phyloP scores from a whole-genome alignment of 306 rosid genomes.

The Mimosa pudica region DNA sequence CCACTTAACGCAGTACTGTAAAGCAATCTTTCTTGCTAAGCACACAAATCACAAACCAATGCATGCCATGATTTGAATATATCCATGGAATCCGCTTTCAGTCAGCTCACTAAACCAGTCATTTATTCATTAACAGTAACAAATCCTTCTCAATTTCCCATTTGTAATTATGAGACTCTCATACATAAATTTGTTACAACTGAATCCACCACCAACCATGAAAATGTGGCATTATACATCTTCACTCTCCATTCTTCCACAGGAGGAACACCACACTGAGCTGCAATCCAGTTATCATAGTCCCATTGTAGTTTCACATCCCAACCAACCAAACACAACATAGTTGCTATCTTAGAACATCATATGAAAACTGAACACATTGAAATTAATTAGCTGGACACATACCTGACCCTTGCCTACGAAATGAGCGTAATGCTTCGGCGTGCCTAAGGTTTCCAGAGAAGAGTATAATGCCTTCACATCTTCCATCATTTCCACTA shows the following conservation, averaged over 20 bases:
- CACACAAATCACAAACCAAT: too few species aligned
- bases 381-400: background rate
- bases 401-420: slow-evolving; percentile 6
- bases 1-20: too few species aligned
- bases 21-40: too few species aligned
- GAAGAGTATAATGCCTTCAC: slow-evolving; percentile 53
- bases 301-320: slow-evolving; percentile 56
- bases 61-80: too few species aligned
- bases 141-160: background rate
- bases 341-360: background rate
- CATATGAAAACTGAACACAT: background rate
- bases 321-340: slow-evolving; percentile 12
- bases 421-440: slow-evolving; percentile 52
- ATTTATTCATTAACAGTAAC: background rate
- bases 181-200: background rate
- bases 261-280: slow-evolving; percentile 49
- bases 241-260: slow-evolving; percentile 69
- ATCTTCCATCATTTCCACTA: slow-evolving; percentile 66
- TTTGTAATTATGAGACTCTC: background rate
- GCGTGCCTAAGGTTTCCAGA: slow-evolving; percentile 50
- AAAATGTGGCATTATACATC: slow-evolving; percentile 46
- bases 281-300: slow-evolving; percentile 71
- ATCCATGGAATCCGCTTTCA: too few species aligned
- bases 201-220: background rate
- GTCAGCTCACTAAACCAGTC: too few species aligned